Conservation (phyloP, 352 stramenopile genomes). For the Pythium rishiriense region DNA sequence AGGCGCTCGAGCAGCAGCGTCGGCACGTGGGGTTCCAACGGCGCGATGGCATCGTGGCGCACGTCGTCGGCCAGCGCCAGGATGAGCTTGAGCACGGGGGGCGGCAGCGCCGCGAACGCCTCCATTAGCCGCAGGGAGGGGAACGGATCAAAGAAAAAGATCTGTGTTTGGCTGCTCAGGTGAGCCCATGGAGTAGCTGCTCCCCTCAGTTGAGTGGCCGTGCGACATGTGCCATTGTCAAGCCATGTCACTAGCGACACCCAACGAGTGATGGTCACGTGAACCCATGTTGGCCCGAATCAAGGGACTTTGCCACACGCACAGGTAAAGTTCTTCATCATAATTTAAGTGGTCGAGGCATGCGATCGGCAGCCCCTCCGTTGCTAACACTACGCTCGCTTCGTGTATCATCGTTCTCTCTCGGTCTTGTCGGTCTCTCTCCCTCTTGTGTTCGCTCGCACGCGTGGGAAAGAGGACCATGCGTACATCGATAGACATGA, state of each 20-base stretch:
- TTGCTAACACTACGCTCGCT: conserved; percentile 1
- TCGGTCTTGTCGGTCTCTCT: not conserved
- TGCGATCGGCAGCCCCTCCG: not conserved
- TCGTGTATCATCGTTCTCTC: too few relatives aligned
- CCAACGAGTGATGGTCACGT: not conserved
- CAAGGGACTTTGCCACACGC: not conserved
- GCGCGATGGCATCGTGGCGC: conserved; percentile 7
- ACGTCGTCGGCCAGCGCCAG: conserved; percentile 14
- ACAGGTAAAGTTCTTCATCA: not conserved
- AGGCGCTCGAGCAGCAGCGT: conserved; percentile 5
- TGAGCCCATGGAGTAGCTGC: too few relatives aligned
- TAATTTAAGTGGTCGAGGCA: conserved; percentile 7
- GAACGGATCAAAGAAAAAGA: not conserved
- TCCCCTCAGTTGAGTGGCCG: not conserved
- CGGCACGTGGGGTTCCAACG: conserved; percentile 7
- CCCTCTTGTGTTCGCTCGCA: not conserved
- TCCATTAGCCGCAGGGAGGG: not conserved
- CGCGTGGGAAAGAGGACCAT: too few relatives aligned
- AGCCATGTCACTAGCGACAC: not conserved
- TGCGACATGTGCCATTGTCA: not conserved
- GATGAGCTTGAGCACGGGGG: conserved; percentile 18
- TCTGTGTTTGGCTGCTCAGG: conserved; percentile 3
- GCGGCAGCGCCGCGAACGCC: conserved; percentile 2
- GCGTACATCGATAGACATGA: not conserved
- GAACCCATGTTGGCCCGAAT: not conserved